Percentiles rank a stretch among this genome's conserved stretches.
These are phyloP conservation scores for Coprinopsis sp. DNA, from an alignment of 768 basidiomycete genomes.

Conservation along the genomic window DNA sequence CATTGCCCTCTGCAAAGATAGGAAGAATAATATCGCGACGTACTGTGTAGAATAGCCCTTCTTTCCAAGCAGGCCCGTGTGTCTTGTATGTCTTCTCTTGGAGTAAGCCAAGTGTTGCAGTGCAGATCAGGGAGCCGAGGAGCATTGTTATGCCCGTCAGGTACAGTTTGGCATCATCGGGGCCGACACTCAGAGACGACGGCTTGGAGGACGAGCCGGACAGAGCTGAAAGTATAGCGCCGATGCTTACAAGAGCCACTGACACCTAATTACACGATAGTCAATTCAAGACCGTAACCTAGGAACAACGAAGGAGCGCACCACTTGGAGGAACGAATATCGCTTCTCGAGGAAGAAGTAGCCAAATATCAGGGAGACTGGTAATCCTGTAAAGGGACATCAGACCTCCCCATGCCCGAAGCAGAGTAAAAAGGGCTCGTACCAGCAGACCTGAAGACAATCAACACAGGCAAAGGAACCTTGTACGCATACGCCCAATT, in stretches of 20 bases:
- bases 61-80: constrained; percentile 79
- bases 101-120: constrained; percentile 63
- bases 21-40: too few relatives aligned
- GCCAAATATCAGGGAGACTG: constrained; percentile 74
- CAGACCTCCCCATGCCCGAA: not conserved
- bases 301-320: constrained; percentile 34
- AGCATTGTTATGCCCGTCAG: constrained; percentile 67
- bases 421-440: constrained; percentile 8
- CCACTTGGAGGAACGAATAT: constrained; percentile 60
- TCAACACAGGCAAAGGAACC: constrained; percentile 74
- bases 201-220: constrained; percentile 45
- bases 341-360: constrained; percentile 52
- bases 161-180: constrained; percentile 44
- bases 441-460: constrained; percentile 85
- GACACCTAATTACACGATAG: constrained; percentile 40
- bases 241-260: constrained; percentile 61
- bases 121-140: constrained; percentile 57
- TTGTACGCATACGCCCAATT: constrained; percentile 78
- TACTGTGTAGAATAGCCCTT: constrained; percentile 83
- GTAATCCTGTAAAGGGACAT: constrained; percentile 45
- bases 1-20: not conserved
- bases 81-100: constrained; percentile 72
- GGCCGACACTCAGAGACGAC: constrained; percentile 16
- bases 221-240: constrained; percentile 70
- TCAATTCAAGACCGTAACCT: not conserved